phyloP scores from a whole-genome alignment of 177 flowering plant species.

The Telopea speciosissima region DNA sequence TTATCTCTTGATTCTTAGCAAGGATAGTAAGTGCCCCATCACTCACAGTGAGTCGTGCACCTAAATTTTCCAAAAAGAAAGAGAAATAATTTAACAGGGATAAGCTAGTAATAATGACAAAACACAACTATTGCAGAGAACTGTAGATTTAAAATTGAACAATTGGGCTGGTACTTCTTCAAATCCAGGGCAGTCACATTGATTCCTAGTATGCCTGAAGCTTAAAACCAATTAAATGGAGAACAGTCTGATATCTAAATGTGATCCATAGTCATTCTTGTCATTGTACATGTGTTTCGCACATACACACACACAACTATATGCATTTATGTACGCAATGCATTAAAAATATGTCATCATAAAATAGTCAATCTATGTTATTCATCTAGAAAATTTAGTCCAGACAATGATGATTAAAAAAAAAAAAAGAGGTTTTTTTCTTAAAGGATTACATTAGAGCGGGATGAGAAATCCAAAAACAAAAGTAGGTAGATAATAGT shows the following conservation, averaged over 20 bases:
- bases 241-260: background rate
- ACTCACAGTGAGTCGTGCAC: conserved; percentile 70
- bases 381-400: too few relatives aligned
- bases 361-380: too few relatives aligned
- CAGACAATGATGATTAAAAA: too few relatives aligned
- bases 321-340: too few relatives aligned
- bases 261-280: background rate
- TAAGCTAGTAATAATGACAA: too few relatives aligned
- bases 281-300: too few relatives aligned
- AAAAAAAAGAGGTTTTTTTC: too few relatives aligned
- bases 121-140: background rate
- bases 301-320: too few relatives aligned
- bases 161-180: background rate
- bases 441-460: too few relatives aligned
- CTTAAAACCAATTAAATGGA: background rate
- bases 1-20: conserved; percentile 72
- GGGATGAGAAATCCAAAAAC: too few relatives aligned
- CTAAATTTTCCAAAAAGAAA: conserved; percentile 24
- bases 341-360: too few relatives aligned
- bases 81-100: background rate
- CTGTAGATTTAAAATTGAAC: background rate
- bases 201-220: background rate
- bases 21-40: conserved; percentile 75
- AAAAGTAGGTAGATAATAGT: too few relatives aligned
- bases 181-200: background rate